Conservation (phyloP, 805 yeast species). For the Hanseniaspora clermontiae region DNA sequence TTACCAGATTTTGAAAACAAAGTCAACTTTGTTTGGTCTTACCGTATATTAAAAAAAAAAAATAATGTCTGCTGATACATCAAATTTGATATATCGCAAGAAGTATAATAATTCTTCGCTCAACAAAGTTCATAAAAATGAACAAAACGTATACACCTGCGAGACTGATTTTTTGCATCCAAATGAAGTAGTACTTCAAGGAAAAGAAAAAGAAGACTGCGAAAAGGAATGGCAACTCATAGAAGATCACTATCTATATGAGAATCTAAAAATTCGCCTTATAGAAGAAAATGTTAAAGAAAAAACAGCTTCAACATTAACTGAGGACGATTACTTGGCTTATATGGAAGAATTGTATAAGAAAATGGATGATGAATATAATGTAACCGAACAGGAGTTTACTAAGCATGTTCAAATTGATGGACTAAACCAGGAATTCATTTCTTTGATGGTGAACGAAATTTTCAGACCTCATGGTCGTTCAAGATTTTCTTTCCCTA, state of each 20-base stretch:
- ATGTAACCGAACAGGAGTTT: slow-evolving; percentile 13
- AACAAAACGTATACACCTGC: not conserved
- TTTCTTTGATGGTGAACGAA: slow-evolving; percentile 47
- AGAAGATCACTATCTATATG: slow-evolving; percentile 1
- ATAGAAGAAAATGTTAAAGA: slow-evolving; percentile 24
- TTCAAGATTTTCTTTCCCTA: slow-evolving; percentile 62
- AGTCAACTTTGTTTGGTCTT: not conserved
- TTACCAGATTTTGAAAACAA: too few relatives aligned
- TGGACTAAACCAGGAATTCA: slow-evolving; percentile 41
- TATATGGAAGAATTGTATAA: not conserved
- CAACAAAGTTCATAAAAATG: not conserved
- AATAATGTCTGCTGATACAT: not conserved
- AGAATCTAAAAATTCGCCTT: slow-evolving; percentile 34
- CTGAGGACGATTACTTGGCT: not conserved
- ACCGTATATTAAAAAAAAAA: not conserved
- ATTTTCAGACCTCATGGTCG: slow-evolving; percentile 32
- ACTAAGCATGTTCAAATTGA: slow-evolving; percentile 25
- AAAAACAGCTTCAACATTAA: slow-evolving; percentile 19
- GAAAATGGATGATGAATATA: not conserved
- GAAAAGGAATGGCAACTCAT: not conserved
- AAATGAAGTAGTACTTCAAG: not conserved
- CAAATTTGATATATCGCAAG: not conserved
- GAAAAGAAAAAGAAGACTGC: not conserved
- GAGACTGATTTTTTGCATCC: slow-evolving; percentile 2
- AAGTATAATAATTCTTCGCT: not conserved